A percentile compares a stretch with the other conserved stretches of the same genome.
These are phyloP conservation scores for Nitzschia sp. DNA, from an alignment of 108 stramenopile species.

Conservation along the genomic window DNA sequence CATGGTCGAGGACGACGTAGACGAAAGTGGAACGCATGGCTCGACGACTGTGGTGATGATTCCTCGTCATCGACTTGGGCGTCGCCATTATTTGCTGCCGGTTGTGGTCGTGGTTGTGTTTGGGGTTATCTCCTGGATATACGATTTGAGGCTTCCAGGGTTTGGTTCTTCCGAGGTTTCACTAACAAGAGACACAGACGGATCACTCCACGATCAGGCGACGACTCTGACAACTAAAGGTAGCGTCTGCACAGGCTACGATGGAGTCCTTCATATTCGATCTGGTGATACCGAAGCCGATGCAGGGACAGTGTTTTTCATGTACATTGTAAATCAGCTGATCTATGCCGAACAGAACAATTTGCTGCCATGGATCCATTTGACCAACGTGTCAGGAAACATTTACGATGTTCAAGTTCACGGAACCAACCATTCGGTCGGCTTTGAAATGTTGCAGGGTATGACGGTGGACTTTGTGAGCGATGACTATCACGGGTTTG, in stretches of 20 bases:
- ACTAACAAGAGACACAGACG: too few species aligned
- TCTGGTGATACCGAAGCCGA: conserved; percentile 15
- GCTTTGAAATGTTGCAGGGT: not conserved
- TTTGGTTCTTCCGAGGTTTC: too few species aligned
- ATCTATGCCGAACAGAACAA: conserved; percentile 44
- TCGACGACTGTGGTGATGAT: too few species aligned
- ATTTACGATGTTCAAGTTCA: conserved; percentile 46
- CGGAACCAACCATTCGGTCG: not conserved
- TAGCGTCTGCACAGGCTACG: conserved; percentile 25
- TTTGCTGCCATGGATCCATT: conserved; percentile 46
- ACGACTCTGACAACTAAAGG: too few species aligned
- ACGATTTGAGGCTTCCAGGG: too few species aligned
- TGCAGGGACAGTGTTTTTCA: conserved; percentile 37
- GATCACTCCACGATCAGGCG: too few species aligned
- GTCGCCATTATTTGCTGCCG: too few species aligned
- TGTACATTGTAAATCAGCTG: conserved; percentile 42
- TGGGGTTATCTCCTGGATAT: too few species aligned
- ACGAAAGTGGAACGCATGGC: too few species aligned
- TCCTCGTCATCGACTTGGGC: too few species aligned
- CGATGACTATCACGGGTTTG: not conserved
- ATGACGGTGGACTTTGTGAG: conserved; percentile 11
- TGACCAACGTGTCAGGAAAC: conserved; percentile 18
- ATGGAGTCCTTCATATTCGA: conserved; percentile 42
- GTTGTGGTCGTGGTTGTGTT: too few species aligned
- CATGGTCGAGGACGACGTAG: too few species aligned